These are phyloP conservation scores for Metarhizium sp. DNA, from an alignment of 2,329 filamentous ascomycete species.

Conservation along the genomic window DNA sequence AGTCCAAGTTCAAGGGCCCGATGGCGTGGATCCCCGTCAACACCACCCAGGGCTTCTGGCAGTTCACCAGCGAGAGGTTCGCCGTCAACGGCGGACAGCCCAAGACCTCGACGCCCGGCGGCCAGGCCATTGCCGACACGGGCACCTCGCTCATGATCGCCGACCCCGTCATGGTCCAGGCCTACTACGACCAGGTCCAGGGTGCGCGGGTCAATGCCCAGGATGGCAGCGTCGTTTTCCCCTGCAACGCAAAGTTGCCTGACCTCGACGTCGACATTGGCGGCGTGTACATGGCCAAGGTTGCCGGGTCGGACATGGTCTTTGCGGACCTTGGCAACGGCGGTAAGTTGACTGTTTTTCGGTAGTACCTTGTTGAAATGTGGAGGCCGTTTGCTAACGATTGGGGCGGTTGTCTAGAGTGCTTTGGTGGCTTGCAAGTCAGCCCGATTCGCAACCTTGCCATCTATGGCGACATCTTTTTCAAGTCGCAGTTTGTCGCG, in stretches of 20 bases:
- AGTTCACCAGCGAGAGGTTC: constrained; percentile 14
- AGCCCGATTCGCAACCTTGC: constrained; percentile 39
- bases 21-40: constrained; percentile 56
- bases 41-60: constrained; percentile 56
- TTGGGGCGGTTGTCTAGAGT: constrained; percentile 28
- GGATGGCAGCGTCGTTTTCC: constrained; percentile 34
- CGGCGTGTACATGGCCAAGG: constrained; percentile 43
- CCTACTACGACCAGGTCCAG: constrained; percentile 36
- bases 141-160: constrained; percentile 56
- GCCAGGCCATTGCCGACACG: constrained; percentile 38
- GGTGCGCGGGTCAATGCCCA: constrained; percentile 24
- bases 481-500: constrained; percentile 51
- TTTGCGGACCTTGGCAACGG: constrained; percentile 41
- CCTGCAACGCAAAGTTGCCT: constrained; percentile 34
- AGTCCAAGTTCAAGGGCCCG: constrained; percentile 49
- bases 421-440: constrained; percentile 60
- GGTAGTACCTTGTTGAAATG: too few species aligned
- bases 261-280: constrained; percentile 47
- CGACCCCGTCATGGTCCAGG: constrained; percentile 38
- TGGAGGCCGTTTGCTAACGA: background rate
- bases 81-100: constrained; percentile 10
- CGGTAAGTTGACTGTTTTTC: constrained; percentile 30
- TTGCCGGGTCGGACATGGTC: constrained; percentile 43
- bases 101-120: constrained; percentile 31
- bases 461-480: constrained; percentile 55